Evolutionary conservation across 169 alveolate genomes (phyloP), one percentile per base, ranked within the genome.

Genomic region (Plasmodium vivax): DNA sequence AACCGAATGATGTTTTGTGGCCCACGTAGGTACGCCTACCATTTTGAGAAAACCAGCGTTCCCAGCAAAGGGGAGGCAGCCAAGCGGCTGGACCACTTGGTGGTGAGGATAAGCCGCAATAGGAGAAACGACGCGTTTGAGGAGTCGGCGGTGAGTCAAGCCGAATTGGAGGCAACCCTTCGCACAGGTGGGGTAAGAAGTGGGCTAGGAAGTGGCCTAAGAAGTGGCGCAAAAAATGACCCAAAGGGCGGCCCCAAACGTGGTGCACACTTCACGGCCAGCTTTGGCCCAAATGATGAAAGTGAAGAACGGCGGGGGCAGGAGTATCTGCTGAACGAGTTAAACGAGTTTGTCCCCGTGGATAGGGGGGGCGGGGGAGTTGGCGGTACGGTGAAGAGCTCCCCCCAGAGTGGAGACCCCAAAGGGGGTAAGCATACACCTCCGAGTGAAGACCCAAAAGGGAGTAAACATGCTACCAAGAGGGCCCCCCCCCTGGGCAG

Each of bases 271-370:
- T 51, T 51, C 16, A 16, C 23, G 62, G 62, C 62, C 23, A 51
- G 62, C 16, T 16, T 16, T 1, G 23, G 62, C 62, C 62, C 62
- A 51, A 80, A 43, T 51, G 72, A 34, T 32, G 54, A 6, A 71
- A 19, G 51, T 84, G 84, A 41, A 84, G 3, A 23, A 2, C 8
- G 56, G 27, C 8, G 56, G 27, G n/a, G 56, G 54, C 71, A 85
- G 68, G 94, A 88, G 36, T 88, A 88, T 80, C 56, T 79, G 8
- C 51, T 88, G 62, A 88, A 88, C 51, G 88, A 88, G 12, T 30
- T 77, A 16, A 88, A 88, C 45, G 90, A 88, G 51, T 88, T 88
- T 80, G 62, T 88, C 47, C 45, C 73, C 8, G 36, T 30, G n/a
- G 72, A 36, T 75, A 23, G 30, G 7, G 32, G 73, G 23, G 4